Evolutionary conservation across 208 protist species (phyloP), one percentile per base, ranked within the genome.

Genomic region (Trypanosoma caninum): DNA sequence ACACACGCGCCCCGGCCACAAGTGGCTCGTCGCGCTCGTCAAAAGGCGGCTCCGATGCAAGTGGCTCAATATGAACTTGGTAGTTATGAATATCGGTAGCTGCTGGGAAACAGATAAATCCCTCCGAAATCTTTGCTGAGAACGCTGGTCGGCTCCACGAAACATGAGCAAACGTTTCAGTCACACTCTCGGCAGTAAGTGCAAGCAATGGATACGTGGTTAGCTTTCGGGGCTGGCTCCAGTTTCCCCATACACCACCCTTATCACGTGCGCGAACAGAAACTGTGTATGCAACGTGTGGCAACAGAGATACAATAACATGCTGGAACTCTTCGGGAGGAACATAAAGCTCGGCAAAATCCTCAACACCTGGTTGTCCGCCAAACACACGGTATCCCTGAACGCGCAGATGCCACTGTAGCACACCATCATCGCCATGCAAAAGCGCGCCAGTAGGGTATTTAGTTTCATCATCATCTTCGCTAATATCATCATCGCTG

Each of bases 131-230:
- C 10, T n/a, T 18, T 30, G 72, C 46, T 27, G 23, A 44, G 25
- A 58, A 63, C 31, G 51, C 31, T 41, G 82, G 84, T n/a, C 91
- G 78, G 48, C 59, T 59, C 88, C 91, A 96, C 5, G 65, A 69
- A 18, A 95, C 53, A 58, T 85, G 69, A 44, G 94, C 69, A 61
- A 94, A 95, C 10, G 87, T 93, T 69, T 97, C 91, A 1, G 89
- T 90, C 14, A 89, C 65, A 48, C 65, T 74, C 35, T 87, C 76
- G 18, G 93, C 72, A 22, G 52, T 55, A 11, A 88, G 61, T 23
- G 66, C 65, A 23, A 97, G 73, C 50, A 93, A 75, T 40, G 88
- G 89, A 52, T 81, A 85, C 41, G 91, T 95, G 11, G 71, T 59
- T 13, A 93, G 73, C 25, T 57, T 63, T 20, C 78, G 65, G 16